Evolutionary conservation across 2,329 filamentous ascomycete genomes (phyloP), one percentile per base, ranked within the genome.

Genomic region (Pseudopithomyces maydicus): DNA sequence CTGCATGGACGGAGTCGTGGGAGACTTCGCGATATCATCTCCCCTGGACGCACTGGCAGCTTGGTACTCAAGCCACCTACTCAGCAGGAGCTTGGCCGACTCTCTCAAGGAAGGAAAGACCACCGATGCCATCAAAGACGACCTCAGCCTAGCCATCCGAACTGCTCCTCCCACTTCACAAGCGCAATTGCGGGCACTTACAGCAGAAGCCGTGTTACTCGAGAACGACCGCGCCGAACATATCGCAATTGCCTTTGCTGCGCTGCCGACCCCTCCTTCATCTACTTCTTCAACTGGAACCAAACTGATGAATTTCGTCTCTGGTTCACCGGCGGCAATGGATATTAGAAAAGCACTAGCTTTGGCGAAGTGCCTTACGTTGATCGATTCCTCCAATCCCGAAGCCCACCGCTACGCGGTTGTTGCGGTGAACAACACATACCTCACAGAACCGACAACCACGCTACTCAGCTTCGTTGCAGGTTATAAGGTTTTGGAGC

Each of bases 31-130:
- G 2, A 90, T 97, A 58, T 87, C 90, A 51, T 95, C 91, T 17
- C 91, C 93, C 0, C 85, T 97, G 63, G 94, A 97, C 74, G 92
- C 92, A 12, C 86, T 97, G 50, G 91, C 93, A 6, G 91, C 93
- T 2, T 97, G 93, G 93, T 95, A 88, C 80, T 96, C 93, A 0
- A 91, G 87, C 61, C 82, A 89, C 54, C 81, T 86, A 12, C 78
- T 97, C 36, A 90, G 92, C 66, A 83, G 84, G 55, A 87, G 86
- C 2, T 82, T 97, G 26, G 80, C 87, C 12, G 80, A 81, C 15
- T 88, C 85, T 35, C 81, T 96, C 33, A 83, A 84, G 56, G 80
- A 82, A 11, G 77, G 79, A 17, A 72, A 75, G 2, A 72, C 75
- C 11, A 77, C 65, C 54, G 54, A 79, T 74, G 56, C 72, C 39